Evolutionary conservation across 139 green algal genomes (phyloP), one percentile per base, ranked within the genome.

Genomic region (Auxenochlorella protothecoides): DNA sequence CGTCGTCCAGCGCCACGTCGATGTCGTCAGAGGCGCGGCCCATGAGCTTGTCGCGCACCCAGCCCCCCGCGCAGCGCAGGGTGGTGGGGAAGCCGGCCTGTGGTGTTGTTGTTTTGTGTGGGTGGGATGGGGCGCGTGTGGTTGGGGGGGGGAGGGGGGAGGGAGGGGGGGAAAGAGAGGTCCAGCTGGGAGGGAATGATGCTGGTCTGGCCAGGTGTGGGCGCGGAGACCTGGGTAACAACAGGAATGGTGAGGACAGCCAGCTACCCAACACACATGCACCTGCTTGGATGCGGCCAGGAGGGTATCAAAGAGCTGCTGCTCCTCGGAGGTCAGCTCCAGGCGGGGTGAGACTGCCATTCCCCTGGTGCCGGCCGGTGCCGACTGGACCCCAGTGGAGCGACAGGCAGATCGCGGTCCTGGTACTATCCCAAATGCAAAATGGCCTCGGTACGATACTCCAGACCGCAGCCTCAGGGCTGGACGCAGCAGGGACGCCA

Each of bases 11-110:
- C 4, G 95, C 94, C 15, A 98, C 93, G 83, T 99, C 94, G 44
- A 98, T 96, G 82, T 98, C 93, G n/a, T 88, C 66, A n/a, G 79
- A 92, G 51, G 89, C 78, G 27, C 76, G 79, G 11, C 90, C 90
- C 66, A 97, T 84, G 62, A 97, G 80, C 79, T 99, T 99, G 80
- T 99, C 94, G 1, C 94, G 78, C 64, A 99, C 94, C 94, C 95
- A 99, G 11, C 94, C 94, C 5, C 94, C 94, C 15, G 94, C 94
- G 66, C 88, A 94, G 2, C 94, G 86, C 55, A 97, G 82, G 61
- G 86, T 89, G 12, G 87, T 90, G 16, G 59, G 15, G 61, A 74
- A 66, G 4, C 55, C 73, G 3, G 65, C 64, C 76, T 80, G 69
- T n/a, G 61, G 15, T 74, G 13, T 3, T 11, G n/a, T 14, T 5